These are phyloP conservation scores for Chlamydomonas urium DNA, from an alignment of 139 green algal genomes.

Conservation along the genomic window DNA sequence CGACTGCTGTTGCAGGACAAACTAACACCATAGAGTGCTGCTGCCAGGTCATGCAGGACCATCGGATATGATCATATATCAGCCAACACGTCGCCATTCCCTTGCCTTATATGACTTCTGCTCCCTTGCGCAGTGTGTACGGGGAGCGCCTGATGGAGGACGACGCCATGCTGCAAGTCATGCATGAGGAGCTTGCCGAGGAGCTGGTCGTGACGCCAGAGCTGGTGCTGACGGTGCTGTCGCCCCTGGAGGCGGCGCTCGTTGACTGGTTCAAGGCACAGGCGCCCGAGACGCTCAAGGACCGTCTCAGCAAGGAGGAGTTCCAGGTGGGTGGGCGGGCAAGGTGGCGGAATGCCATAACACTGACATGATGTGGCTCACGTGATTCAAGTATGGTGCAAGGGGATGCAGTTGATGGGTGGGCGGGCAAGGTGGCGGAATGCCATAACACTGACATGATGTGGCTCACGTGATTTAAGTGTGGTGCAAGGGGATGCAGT, in stretches of 20 bases:
- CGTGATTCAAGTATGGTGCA: too few species aligned
- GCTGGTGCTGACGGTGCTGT: slow-evolving; percentile 39
- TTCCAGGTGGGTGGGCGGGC: slow-evolving; percentile 17
- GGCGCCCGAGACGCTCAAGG: slow-evolving; percentile 43
- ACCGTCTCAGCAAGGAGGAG: slow-evolving; percentile 22
- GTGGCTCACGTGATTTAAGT: too few species aligned
- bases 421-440: not conserved
- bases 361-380: not conserved
- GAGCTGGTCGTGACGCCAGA: slow-evolving; percentile 32
- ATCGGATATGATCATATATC: too few species aligned
- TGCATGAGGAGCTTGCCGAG: slow-evolving; percentile 32
- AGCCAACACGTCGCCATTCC: too few species aligned
- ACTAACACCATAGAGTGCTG: too few species aligned
- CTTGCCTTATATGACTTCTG: too few species aligned
- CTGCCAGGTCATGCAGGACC: too few species aligned
- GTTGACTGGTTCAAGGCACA: slow-evolving; percentile 32
- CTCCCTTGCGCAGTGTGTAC: too few species aligned
- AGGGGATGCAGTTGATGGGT: slow-evolving; percentile 22
- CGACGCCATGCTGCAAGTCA: too few species aligned
- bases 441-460: not conserved
- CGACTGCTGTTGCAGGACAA: too few species aligned
- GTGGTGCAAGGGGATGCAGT: slow-evolving; percentile 20
- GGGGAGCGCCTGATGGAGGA: too few species aligned
- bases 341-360: not conserved
- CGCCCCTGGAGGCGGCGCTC: slow-evolving; percentile 32